A percentile compares a stretch with the other conserved stretches of the same genome.
Evolutionary conservation across 2,329 filamentous ascomycete genomes (phyloP).

Genomic region (Sclerotiophoma versabilis): DNA sequence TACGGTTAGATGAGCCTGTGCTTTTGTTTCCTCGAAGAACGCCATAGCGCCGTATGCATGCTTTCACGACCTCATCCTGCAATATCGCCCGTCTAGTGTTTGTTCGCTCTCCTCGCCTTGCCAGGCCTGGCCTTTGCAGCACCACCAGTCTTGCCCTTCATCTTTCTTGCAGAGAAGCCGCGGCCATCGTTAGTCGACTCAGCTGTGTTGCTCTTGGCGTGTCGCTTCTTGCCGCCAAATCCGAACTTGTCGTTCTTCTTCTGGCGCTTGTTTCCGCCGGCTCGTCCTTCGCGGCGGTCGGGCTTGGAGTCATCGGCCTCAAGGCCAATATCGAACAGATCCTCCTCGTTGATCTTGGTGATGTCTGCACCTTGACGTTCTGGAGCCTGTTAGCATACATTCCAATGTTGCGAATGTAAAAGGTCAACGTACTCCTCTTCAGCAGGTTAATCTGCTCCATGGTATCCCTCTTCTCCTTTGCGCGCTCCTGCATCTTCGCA

Average conservation of each 20-base stretch:
- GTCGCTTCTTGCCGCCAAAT: constrained; percentile 94
- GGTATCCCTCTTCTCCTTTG: constrained; percentile 90
- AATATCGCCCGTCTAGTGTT: constrained; percentile 23
- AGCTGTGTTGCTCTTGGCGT: constrained; percentile 89
- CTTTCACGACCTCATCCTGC: constrained; percentile 1
- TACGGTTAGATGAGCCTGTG: constrained; percentile 4
- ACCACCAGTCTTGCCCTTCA: constrained; percentile 67
- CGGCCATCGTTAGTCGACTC: constrained; percentile 80
- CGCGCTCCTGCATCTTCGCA: constrained; percentile 91
- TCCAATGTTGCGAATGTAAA: neutral
- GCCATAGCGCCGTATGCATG: constrained; percentile 37
- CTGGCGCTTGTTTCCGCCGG: constrained; percentile 73
- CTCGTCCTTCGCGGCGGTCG: constrained; percentile 46
- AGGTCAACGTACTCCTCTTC: constrained; percentile 81
- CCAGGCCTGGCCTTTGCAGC: constrained; percentile 42
- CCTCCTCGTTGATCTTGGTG: constrained; percentile 75
- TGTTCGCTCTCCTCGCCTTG: constrained; percentile 46
- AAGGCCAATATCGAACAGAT: constrained; percentile 87
- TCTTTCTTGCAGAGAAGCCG: constrained; percentile 81
- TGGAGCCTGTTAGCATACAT: constrained; percentile 51
- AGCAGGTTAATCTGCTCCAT: constrained; percentile 93
- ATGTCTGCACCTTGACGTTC: constrained; percentile 80
- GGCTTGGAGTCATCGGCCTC: constrained; percentile 60
- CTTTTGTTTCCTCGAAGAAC: constrained; percentile 27
- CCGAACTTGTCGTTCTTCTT: constrained; percentile 97